Evolutionary conservation across 371 early-diverging fungal species (phyloP), one percentile per base, ranked within the genome.

Genomic region (Capillidium rhysosporum): DNA sequence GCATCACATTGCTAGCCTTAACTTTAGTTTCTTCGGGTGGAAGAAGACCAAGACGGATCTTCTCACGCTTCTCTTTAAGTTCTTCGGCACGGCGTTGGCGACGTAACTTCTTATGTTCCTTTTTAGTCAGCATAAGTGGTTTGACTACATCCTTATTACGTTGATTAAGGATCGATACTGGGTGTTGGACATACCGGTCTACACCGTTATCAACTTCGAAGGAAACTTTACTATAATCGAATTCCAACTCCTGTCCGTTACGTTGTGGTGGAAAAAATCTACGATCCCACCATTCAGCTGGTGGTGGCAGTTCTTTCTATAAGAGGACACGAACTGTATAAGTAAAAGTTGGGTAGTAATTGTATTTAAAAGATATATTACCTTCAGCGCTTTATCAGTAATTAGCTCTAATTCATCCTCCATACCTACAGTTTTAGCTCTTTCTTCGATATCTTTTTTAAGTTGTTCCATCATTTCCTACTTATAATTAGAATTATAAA

Each of bases 221-320:
- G 38, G 69, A 66, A 25, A 66, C 64, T 8, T 62, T 60, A 26
- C 61, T 62, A 18, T 54, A 20, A 46, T 69, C 63, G 54, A 26
- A 47, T 47, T 12, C 29, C 34, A 34, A 12, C n/a, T 46, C 47
- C 9, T 12, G 21, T 4, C 47, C 47, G 12, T 18, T 18, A 25
- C 18, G 25, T 26, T 10, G 47, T 9, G 10, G 24, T 23, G 29
- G 25, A 18, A 47, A 47, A 25, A 47, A 47, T 10, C 23, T 9
- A 12, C 47, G 75, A 71, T 97, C 95, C 98, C 95, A 95, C 98
- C 95, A 94, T 64, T 94, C 98, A 2, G 84, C 79, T 0, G 58
- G 67, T 9, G 93, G 91, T 5, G 92, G 85, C 0, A 76, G 71
- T 14, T 84, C 84, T 60, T 69, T 64, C 73, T 72, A 48, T 38